Percentiles rank a stretch among this genome's conserved stretches.
Evolutionary conservation across 371 early-diverging fungal species (phyloP).

Genomic region (Lichtheimia hyalospora): DNA sequence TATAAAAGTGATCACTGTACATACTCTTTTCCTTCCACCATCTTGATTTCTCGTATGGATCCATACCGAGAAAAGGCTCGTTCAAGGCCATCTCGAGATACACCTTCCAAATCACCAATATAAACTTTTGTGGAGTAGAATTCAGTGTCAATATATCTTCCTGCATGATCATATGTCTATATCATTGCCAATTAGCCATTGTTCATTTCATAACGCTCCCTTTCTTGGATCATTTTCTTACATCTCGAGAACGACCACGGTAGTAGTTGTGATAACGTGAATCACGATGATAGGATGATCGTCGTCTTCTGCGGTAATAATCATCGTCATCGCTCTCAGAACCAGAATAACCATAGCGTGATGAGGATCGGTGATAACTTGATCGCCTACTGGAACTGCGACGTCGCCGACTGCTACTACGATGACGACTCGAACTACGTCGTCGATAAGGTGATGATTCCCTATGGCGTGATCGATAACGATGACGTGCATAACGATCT

Average conservation of each 20-base stretch:
- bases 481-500: conserved; percentile 35
- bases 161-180: conserved; percentile 54
- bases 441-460: conserved; percentile 3
- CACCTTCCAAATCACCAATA: conserved; percentile 50
- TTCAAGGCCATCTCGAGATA: conserved; percentile 34
- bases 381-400: not conserved
- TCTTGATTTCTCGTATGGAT: conserved; percentile 45
- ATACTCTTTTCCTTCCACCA: conserved; percentile 62
- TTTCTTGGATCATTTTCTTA: no score
- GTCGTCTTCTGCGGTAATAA: conserved; percentile 11
- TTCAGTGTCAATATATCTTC: conserved; percentile 59
- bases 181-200: no score
- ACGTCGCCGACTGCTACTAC: conserved; percentile 11
- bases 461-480: conserved; percentile 68
- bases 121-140: conserved; percentile 59
- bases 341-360: conserved; percentile 28
- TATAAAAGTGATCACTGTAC: not conserved
- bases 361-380: conserved; percentile 24
- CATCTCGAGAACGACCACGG: not conserved
- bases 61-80: conserved; percentile 54
- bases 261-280: not conserved
- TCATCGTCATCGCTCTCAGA: conserved; percentile 23
- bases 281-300: conserved; percentile 8
- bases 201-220: no score
- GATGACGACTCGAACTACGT: not conserved